Evolutionary conservation across 2,329 filamentous ascomycete species (phyloP).

Genomic region (Acrocalymma vagum): DNA sequence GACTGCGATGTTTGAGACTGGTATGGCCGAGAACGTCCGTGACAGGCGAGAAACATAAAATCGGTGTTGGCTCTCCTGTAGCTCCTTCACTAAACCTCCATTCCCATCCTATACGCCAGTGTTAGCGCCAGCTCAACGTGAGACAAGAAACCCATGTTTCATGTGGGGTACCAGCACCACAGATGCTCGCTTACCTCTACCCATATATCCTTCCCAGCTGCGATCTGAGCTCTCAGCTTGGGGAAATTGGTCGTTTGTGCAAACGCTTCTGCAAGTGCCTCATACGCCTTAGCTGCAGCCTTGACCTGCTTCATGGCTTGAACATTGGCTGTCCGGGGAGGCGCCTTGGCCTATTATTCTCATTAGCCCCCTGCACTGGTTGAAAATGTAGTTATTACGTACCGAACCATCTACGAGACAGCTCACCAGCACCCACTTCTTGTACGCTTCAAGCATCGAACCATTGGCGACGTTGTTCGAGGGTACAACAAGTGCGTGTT

Average conservation of each 20-base stretch:
- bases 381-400: slow-evolving; percentile 35
- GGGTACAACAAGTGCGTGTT: slow-evolving; percentile 65
- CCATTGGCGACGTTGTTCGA: slow-evolving; percentile 74
- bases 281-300: slow-evolving; percentile 73
- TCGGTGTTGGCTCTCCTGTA: slow-evolving; percentile 75
- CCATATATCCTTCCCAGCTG: slow-evolving; percentile 69
- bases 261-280: slow-evolving; percentile 74
- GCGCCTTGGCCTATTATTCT: slow-evolving; percentile 50
- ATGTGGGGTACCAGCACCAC: slow-evolving; percentile 3
- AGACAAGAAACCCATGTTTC: slow-evolving; percentile 19
- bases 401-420: slow-evolving; percentile 74
- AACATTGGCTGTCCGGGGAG: slow-evolving; percentile 66
- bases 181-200: slow-evolving; percentile 56
- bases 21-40: slow-evolving; percentile 73
- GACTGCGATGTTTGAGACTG: slow-evolving; percentile 62
- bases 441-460: slow-evolving; percentile 88
- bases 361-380: slow-evolving; percentile 4
- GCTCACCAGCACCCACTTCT: slow-evolving; percentile 85
- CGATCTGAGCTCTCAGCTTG: slow-evolving; percentile 70
- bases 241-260: slow-evolving; percentile 55
- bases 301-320: slow-evolving; percentile 66
- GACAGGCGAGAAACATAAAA: slow-evolving; percentile 79
- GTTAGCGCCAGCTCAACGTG: slow-evolving; percentile 28
- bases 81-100: slow-evolving; percentile 72
- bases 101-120: slow-evolving; percentile 71